Base-by-base conservation (phyloP, 768 basidiomycete species). In the Termitomyces eurrhizus region DNA sequence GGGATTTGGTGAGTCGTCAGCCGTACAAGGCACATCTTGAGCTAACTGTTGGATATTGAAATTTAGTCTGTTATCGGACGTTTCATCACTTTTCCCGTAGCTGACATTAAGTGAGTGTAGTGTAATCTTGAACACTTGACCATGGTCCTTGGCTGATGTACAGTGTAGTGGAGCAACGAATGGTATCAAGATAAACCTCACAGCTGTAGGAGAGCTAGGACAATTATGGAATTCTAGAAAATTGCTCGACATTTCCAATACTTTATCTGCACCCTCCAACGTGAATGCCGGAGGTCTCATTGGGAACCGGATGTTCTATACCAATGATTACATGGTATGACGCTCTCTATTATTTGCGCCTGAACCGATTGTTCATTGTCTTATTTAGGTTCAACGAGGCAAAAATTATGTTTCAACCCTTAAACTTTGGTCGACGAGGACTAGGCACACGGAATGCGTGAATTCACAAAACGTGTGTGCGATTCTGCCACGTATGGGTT, bases 281-380 rank as follows among this genome's bases (percentile, higher is more conserved):
- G 86, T 83, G 13, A 89, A 88, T 64, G 80, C 78, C 0, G 86
- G 86, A 3, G 67, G 70, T 18, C 63, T 88, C 14, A 42, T 62
- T 1, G 87, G 88, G 1, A 89, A 87, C 64, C 77, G 78, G 14
- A 83, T 86, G 80, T 89, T 89, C 70, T 87, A 78, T 66, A 76
- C 78, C 50, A 85, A 83, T 62, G 88, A 90, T 66, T 89, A 88
- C 64, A 86, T 89, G 86, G 88, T 85, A 55, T 13, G 74, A 32
- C 39, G 32, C 5, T 9, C 16, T 12, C 16, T 37, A 39, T 52
- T 39, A 14, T 32, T n/a, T 12, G 8, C 18, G 24, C n/a, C 50
- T 14, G 11, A 35, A 16, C 42, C 13, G 5, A 37, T 24, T 57
- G 62, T 14, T 33, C 7, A 55, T 61, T 21, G 29, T 14, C 21